Conservation (phyloP, 495 filamentous ascomycete genomes). For the Neurospora intermedia region DNA sequence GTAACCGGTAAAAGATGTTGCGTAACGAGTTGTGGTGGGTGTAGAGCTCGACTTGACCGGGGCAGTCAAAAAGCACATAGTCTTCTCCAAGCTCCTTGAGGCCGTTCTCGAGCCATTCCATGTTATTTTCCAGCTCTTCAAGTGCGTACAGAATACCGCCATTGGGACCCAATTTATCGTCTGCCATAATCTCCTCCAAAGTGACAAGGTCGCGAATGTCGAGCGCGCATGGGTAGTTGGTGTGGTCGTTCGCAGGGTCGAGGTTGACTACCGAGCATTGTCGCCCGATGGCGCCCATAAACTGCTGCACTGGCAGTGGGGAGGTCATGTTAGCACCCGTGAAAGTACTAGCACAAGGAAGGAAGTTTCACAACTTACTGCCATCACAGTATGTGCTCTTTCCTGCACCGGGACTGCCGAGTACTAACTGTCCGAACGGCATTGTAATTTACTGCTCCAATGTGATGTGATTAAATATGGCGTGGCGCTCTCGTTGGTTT, state of each 20-base stretch:
- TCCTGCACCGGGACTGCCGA: conserved; percentile 85
- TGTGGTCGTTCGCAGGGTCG: conserved; percentile 89
- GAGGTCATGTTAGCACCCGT: not conserved
- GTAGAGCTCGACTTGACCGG: conserved; percentile 92
- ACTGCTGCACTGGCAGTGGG: conserved; percentile 65
- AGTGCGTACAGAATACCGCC: conserved; percentile 87
- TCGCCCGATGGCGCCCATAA: conserved; percentile 85
- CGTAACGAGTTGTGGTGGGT: conserved; percentile 85
- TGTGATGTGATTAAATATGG: not conserved
- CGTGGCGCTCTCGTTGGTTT: not conserved
- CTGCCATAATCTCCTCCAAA: conserved; percentile 90
- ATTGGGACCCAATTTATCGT: conserved; percentile 84
- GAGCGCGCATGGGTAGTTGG: conserved; percentile 70
- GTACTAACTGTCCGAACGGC: conserved; percentile 63
- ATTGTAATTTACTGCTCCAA: conserved; percentile 16
- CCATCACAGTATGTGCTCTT: conserved; percentile 98
- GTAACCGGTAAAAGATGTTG: conserved; percentile 79
- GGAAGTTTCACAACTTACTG: conserved; percentile 35
- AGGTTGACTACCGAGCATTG: conserved; percentile 94
- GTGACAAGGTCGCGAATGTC: conserved; percentile 84
- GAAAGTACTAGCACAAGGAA: not conserved
- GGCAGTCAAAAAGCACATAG: conserved; percentile 92
- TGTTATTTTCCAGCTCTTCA: conserved; percentile 87
- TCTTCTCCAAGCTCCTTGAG: conserved; percentile 72
- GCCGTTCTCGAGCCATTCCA: conserved; percentile 78